A percentile compares a stretch with the other conserved stretches of the same genome.
phyloP scores from a whole-genome alignment of 345 rosid species.

The Orychophragmus violaceus region DNA sequence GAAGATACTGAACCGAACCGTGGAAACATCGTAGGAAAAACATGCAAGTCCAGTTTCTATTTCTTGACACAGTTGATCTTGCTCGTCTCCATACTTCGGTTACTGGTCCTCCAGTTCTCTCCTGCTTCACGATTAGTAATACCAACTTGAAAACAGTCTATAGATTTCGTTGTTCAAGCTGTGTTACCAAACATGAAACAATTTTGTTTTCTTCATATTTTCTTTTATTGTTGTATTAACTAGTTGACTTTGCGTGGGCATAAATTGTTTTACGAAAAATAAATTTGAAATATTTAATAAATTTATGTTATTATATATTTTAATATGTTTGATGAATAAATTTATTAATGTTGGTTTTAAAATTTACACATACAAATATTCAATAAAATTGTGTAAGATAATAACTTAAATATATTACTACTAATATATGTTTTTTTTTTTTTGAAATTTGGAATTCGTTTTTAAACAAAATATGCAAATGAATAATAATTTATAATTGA shows the following conservation, averaged over 20 bases:
- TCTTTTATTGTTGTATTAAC: not conserved
- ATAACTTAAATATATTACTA: not conserved
- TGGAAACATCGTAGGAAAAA: constrained; percentile 34
- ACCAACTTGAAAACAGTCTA: constrained; percentile 41
- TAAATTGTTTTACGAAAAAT: not conserved
- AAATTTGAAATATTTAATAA: not conserved
- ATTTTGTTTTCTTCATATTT: constrained; percentile 3
- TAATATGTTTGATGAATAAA: not conserved
- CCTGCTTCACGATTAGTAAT: constrained; percentile 39
- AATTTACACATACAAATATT: not conserved
- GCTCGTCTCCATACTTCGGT: constrained; percentile 46
- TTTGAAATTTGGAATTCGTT: not conserved
- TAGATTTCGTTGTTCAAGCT: not conserved
- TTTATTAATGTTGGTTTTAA: not conserved
- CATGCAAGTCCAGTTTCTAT: constrained; percentile 42
- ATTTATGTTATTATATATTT: not conserved
- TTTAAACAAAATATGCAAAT: not conserved
- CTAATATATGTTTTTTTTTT: not conserved
- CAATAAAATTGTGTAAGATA: not conserved
- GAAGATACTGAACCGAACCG: constrained; percentile 40
- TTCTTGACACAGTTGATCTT: constrained; percentile 51
- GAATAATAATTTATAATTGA: not conserved
- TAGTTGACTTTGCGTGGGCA: not conserved
- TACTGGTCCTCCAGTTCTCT: constrained; percentile 34
- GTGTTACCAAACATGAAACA: constrained; percentile 15